phyloP scores from a whole-genome alignment of 306 rosid genomes.

The Luffa acutangula region DNA sequence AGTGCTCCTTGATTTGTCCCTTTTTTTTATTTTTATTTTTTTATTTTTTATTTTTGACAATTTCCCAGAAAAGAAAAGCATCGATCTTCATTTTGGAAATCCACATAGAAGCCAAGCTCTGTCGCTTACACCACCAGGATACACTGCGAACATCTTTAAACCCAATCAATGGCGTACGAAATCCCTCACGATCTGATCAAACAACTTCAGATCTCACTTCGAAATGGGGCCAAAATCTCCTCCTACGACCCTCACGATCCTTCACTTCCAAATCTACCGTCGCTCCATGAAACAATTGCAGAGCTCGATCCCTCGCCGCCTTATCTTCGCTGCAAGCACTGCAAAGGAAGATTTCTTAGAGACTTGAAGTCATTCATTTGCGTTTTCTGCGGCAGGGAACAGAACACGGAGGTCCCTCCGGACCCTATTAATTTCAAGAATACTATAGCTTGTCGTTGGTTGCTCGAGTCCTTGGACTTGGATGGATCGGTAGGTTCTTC shows the following conservation, averaged over 20 bases:
- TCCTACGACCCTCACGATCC: conserved; percentile 54
- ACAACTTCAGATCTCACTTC: conserved; percentile 49
- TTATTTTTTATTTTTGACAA: no score
- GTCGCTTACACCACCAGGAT: not conserved
- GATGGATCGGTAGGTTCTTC: conserved; percentile 68
- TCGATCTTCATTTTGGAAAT: not conserved
- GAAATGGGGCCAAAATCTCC: conserved; percentile 49
- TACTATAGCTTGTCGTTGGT: conserved; percentile 63
- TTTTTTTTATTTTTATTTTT: no score
- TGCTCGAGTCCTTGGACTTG: conserved; percentile 56
- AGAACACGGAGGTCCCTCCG: conserved; percentile 48
- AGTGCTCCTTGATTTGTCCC: no score
- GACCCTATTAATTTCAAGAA: conserved; percentile 58
- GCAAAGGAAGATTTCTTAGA: conserved; percentile 64
- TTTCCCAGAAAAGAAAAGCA: not conserved
- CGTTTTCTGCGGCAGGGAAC: conserved; percentile 62
- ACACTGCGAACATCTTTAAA: not conserved
- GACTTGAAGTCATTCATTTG: conserved; percentile 53
- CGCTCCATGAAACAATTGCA: conserved; percentile 45
- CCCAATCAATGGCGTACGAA: conserved; percentile 57
- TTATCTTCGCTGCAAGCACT: conserved; percentile 62
- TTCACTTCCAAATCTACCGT: conserved; percentile 45
- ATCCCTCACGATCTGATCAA: conserved; percentile 59
- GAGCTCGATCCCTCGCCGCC: conserved; percentile 73
- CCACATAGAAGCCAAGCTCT: not conserved